Evolutionary conservation across 2,329 filamentous ascomycete genomes (phyloP), one percentile per base, ranked within the genome.

Genomic region (Ophiosphaerella herpotricha): DNA sequence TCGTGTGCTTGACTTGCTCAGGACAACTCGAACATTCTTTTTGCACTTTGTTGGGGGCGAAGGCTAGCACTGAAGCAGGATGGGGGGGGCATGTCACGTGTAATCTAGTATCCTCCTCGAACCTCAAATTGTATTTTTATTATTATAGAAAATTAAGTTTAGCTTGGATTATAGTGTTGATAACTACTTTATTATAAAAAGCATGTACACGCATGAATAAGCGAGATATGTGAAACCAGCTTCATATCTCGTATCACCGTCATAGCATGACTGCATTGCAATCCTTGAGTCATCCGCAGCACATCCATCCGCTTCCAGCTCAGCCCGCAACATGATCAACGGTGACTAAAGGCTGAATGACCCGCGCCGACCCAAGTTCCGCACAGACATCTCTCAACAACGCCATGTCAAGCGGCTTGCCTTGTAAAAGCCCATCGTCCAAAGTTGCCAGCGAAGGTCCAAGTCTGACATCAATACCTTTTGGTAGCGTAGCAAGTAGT

Each of bases 331-430:
- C 26, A 29, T 29, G 26, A 29, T 29, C 26, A 29, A 29, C 11
- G 7, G 11, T 11, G 26, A 29, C 26, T 2, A 29, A 29, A 29
- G 26, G 26, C 26, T 29, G 26, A 29, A 8, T 29, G 11, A 38
- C 7, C 16, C 12, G 36, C 2, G 5, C 6, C 16, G 18, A 21
- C 9, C 36, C 36, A 32, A 68, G 32, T 13, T 68, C 60, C 4
- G 41, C 33, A 38, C 66, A 66, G 61, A 68, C 66, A 5, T 63
- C 49, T 51, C 46, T 50, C 1, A 69, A 32, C 1, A 65, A 21
- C 5, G 43, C 46, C 2, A 26, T 52, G 9, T 39, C 36, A 2
- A 69, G 50, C 0, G 40, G 33, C 7, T 44, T 57, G 0, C 58
- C 61, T 16, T 67, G 58, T 14, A 63, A 39, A 9, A 57, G 48